Evolutionary conservation across 2,329 filamentous ascomycete species (phyloP).

Genomic region (Fusarium goolgardi): DNA sequence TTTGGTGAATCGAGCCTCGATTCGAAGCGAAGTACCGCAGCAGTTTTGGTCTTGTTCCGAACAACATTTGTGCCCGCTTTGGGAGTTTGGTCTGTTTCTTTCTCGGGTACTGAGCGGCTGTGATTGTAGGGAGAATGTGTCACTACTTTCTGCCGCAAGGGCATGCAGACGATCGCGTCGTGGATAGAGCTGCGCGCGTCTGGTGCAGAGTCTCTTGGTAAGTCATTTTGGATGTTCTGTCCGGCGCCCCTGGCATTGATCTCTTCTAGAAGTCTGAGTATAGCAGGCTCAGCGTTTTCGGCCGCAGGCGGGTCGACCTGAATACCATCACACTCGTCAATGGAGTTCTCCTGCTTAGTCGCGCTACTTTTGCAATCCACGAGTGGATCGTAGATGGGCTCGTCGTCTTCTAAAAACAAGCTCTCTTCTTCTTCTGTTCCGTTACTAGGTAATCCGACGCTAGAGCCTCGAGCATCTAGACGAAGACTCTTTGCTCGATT

Average conservation of each 20-base stretch:
- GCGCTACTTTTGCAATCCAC: too few relatives aligned
- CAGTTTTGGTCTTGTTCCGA: background rate
- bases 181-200: background rate
- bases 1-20: background rate
- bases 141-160: too few relatives aligned
- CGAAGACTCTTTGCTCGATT: constrained; percentile 11
- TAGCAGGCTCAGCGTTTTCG: background rate
- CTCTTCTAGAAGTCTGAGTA: background rate
- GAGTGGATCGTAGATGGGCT: background rate
- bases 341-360: background rate
- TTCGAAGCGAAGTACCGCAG: too few relatives aligned
- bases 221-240: background rate
- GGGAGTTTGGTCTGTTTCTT: background rate
- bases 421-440: background rate
- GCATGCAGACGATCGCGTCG: background rate
- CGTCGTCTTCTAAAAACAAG: background rate
- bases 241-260: too few relatives aligned
- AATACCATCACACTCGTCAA: background rate
- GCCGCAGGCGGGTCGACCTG: background rate
- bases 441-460: background rate
- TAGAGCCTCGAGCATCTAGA: background rate
- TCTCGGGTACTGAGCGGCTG: background rate
- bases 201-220: background rate
- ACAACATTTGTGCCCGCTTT: too few relatives aligned
- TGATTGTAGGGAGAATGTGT: background rate